Conservation (phyloP, 331 rosid species). For the Rhamnella rubrinervis region DNA sequence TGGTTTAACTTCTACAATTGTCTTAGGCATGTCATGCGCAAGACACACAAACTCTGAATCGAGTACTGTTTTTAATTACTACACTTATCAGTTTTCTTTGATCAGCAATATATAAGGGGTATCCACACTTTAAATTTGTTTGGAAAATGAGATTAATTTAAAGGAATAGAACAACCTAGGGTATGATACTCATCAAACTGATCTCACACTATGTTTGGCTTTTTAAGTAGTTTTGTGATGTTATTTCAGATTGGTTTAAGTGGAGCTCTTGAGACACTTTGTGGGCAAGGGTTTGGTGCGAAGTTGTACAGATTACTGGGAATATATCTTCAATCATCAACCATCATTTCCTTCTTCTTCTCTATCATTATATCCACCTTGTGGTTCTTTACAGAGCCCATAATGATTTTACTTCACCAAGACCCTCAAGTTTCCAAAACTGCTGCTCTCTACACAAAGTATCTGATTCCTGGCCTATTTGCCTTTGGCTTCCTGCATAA, state of each 20-base stretch:
- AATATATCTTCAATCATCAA: conserved; percentile 66
- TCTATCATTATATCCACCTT: conserved; percentile 47
- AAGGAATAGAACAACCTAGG: too few relatives aligned
- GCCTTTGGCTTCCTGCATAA: conserved; percentile 68
- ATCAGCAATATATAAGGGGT: too few relatives aligned
- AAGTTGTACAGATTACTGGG: conserved; percentile 57
- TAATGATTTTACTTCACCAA: conserved; percentile 65
- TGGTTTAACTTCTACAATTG: too few relatives aligned
- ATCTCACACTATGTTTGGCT: too few relatives aligned
- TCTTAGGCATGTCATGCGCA: too few relatives aligned
- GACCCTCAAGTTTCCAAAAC: conserved; percentile 48
- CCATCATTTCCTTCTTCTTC: conserved; percentile 56
- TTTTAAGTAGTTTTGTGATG: neutral
- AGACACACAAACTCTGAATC: too few relatives aligned
- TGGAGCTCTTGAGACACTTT: conserved; percentile 83
- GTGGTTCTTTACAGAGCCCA: conserved; percentile 62
- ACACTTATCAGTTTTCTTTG: too few relatives aligned
- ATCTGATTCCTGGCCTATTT: conserved; percentile 61
- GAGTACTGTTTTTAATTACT: too few relatives aligned
- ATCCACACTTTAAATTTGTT: too few relatives aligned
- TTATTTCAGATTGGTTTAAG: conserved; percentile 62
- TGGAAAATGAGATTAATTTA: too few relatives aligned
- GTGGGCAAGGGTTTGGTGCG: conserved; percentile 82
- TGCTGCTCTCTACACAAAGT: conserved; percentile 57
- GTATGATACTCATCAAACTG: too few relatives aligned